A percentile compares a stretch with the other conserved stretches of the same genome.
These are phyloP conservation scores for Thalassiosira exigua DNA, from an alignment of 352 stramenopile species.

Conservation along the genomic window DNA sequence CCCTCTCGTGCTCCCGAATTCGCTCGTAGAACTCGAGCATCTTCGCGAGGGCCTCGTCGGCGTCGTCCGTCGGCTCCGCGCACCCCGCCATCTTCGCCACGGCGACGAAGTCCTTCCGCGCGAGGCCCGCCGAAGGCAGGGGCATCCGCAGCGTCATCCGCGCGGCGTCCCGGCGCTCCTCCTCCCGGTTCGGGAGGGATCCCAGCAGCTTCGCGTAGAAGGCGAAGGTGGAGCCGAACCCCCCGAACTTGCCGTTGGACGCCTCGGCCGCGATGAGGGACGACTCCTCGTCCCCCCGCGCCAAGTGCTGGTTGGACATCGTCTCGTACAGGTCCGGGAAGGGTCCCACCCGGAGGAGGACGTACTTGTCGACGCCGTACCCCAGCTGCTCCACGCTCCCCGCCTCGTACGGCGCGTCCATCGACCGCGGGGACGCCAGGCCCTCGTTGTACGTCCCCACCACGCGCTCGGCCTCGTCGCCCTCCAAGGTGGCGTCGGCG, in stretches of 20 bases:
- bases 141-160: slow-evolving; percentile 77
- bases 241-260: slow-evolving; percentile 75
- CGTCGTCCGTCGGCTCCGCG: slow-evolving; percentile 34
- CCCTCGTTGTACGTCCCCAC: slow-evolving; percentile 77
- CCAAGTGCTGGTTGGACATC: slow-evolving; percentile 67
- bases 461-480: slow-evolving; percentile 35
- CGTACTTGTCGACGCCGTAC: slow-evolving; percentile 83
- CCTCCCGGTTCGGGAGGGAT: slow-evolving; percentile 59
- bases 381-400: slow-evolving; percentile 73
- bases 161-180: slow-evolving; percentile 77
- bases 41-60: slow-evolving; percentile 58
- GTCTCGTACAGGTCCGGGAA: slow-evolving; percentile 82
- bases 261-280: slow-evolving; percentile 81
- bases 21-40: slow-evolving; percentile 80
- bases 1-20: slow-evolving; percentile 71
- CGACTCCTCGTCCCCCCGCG: slow-evolving; percentile 61
- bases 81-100: slow-evolving; percentile 67
- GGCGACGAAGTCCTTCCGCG: slow-evolving; percentile 58
- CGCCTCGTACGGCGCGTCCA: slow-evolving; percentile 67
- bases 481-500: slow-evolving; percentile 59
- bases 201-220: slow-evolving; percentile 76
- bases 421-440: slow-evolving; percentile 43
- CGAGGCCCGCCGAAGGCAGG: slow-evolving; percentile 69
- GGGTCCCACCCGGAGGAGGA: slow-evolving; percentile 76
- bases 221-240: slow-evolving; percentile 77